Conservation (phyloP, 305 asterid genomes). For the Fraxinus xanthoxyloides region DNA sequence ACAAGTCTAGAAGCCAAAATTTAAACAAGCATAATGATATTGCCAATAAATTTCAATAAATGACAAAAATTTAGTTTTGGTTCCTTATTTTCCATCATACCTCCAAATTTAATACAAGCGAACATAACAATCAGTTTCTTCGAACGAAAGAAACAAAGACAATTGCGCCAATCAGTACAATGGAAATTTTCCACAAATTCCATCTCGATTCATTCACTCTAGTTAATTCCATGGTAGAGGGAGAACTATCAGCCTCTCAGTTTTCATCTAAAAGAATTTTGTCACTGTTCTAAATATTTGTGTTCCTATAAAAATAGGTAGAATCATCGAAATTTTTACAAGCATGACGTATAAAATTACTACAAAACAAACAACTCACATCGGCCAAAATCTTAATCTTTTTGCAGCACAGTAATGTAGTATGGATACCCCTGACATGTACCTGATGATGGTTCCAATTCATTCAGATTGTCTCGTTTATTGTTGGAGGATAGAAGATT, state of each 20-base stretch:
- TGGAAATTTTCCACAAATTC: neutral
- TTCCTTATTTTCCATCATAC: neutral
- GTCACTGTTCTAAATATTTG: slow-evolving; percentile 5
- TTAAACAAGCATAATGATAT: neutral
- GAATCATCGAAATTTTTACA: slow-evolving; percentile 36
- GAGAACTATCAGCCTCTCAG: neutral
- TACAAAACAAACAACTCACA: slow-evolving; percentile 22
- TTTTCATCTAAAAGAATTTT: slow-evolving; percentile 15
- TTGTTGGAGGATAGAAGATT: slow-evolving; percentile 30
- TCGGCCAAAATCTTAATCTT: slow-evolving; percentile 39
- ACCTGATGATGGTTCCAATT: slow-evolving; percentile 45
- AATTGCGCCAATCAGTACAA: neutral
- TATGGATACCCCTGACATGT: slow-evolving; percentile 68
- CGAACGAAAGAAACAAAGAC: neutral
- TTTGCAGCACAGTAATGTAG: slow-evolving; percentile 69
- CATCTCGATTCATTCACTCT: neutral
- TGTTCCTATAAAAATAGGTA: slow-evolving; percentile 35
- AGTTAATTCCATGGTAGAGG: neutral
- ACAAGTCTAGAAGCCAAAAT: neutral
- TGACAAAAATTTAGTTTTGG: neutral
- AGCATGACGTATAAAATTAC: slow-evolving; percentile 25
- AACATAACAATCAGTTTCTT: neutral
- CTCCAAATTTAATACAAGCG: neutral
- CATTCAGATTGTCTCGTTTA: slow-evolving; percentile 21
- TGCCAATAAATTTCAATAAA: neutral